Evolutionary conservation across 306 rosid species (phyloP).

Genomic region (Oemleria cerasiformis): DNA sequence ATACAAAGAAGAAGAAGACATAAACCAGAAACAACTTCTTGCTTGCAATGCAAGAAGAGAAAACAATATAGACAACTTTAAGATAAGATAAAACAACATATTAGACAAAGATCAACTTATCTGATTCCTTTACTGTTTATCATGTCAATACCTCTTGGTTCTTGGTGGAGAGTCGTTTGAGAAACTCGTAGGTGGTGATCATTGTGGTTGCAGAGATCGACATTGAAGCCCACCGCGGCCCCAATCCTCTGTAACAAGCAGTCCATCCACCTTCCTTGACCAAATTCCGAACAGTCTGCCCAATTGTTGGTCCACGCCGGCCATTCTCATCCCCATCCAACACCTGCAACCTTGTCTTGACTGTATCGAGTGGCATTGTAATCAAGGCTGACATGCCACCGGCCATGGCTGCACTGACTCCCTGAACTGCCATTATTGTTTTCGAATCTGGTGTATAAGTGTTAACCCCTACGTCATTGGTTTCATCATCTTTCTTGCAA

Average conservation of each 20-base stretch:
- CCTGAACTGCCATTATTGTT: conserved; percentile 80
- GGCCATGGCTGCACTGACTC: conserved; percentile 88
- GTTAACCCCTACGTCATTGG: conserved; percentile 28
- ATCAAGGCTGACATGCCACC: conserved; percentile 82
- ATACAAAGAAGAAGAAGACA: background rate
- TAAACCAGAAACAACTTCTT: conserved; percentile 8
- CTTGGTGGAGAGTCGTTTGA: conserved; percentile 78
- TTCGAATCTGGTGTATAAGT: conserved; percentile 54
- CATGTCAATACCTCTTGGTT: conserved; percentile 56
- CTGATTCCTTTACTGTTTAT: conserved; percentile 22
- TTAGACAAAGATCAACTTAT: conserved; percentile 20
- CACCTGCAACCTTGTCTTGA: conserved; percentile 83
- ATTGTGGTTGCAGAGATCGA: conserved; percentile 90
- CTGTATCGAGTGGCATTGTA: conserved; percentile 86
- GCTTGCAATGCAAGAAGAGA: conserved; percentile 27
- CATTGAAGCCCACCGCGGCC: conserved; percentile 88
- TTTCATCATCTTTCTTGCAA: conserved; percentile 42
- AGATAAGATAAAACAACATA: conserved; percentile 21
- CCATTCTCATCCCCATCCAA: conserved; percentile 82
- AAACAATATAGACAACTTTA: conserved; percentile 4
- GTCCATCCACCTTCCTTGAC: conserved; percentile 85
- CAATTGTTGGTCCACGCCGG: conserved; percentile 61
- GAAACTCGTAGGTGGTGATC: conserved; percentile 92
- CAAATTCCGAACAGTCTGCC: conserved; percentile 70
- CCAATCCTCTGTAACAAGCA: conserved; percentile 89